Base-by-base conservation (phyloP, 106 monocot species). In the Agapanthus africanus region DNA sequence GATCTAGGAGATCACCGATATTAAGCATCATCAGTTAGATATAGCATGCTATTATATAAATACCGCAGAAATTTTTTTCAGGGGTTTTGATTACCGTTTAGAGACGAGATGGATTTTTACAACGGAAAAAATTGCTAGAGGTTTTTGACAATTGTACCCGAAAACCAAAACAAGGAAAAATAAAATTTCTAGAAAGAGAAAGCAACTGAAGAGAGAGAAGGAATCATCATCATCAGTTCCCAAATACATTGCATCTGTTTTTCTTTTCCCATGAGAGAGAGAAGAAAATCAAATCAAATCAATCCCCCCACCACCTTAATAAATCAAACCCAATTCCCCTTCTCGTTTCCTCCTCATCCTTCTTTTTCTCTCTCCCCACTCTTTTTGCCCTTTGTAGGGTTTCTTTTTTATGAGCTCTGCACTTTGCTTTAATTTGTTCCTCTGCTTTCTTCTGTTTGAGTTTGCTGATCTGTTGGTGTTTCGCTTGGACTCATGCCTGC, bases 331-430 rank as follows among this genome's bases (percentile, higher is more conserved):
- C 4, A 36, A 34, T 5, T 0, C 36, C 62, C 6, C 36, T 18
- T 30, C 10, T n/a, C 31, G 11, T 13, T 57, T 5, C 31, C 25
- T 5, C 0, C 52, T 54, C 56, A 28, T n/a, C n/a, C n/a, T n/a
- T n/a, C n/a, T 19, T 47, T 6, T 39, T 40, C n/a, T n/a, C n/a
- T n/a, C n/a, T n/a, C n/a, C n/a, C n/a, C n/a, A n/a, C n/a, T n/a
- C n/a, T 41, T 66, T 66, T 66, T 44, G 26, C 42, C 66, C 42
- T 44, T 39, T 28, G 7, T 42, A 66, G 66, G 66, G 66, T 66
- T 44, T 40, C 7, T 39, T 66, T 44, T 66, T 44, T 41, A 64
- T 64, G 38, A 36, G 11, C 23, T 30, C 16, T 66, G 42, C 11
- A 22, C 15, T 23, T 37, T 64, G 7, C 64, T 64, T 15, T 34